Evolutionary conservation across 2,329 filamentous ascomycete species (phyloP), one percentile per base, ranked within the genome.

Genomic region (Eutypa lata): DNA sequence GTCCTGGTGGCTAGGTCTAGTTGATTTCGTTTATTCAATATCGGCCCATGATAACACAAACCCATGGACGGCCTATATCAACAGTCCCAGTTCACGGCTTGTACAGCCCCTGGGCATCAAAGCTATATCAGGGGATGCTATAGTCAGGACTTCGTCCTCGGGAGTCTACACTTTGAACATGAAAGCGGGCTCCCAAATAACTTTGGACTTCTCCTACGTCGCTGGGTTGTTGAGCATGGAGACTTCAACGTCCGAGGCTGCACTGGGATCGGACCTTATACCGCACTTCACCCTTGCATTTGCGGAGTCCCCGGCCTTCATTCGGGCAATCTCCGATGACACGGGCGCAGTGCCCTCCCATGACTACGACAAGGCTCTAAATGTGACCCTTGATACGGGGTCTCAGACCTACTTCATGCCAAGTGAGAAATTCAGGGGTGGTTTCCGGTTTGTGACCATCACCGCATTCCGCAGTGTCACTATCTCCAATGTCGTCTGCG

Each of bases 391-490:
- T 8, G 7, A 49, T 8, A 2, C 48, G 4, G 49, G 48, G 16
- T 28, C 47, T 11, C 35, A 47, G 3, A 16, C 35, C 2, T 63
- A 57, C 50, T 46, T 24, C 8, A 59, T 55, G 50, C 56, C 61
- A 2, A 71, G 69, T 50, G 61, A 66, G 43, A 65, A 67, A 19
- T 66, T 73, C 54, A 66, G 74, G 13, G 74, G 75, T 8, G 74
- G 74, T 1, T 77, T 76, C 55, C 66, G 72, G 3, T 80, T 77
- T 50, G 59, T 76, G 42, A 75, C 72, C 2, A 56, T 75, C 11
- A 57, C 61, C 37, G 60, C 61, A 16, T 52, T 54, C 14, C 50
- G 50, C 5, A 53, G 54, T 7, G 57, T 70, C 7, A 57, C 58
- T 16, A 55, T 71, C 21, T 61, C 58, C 21, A 54, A 61, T 37